Percentiles rank a stretch among this genome's conserved stretches.
These are phyloP conservation scores for Ascoidea tarda DNA, from an alignment of 805 yeast genomes.

Conservation along the genomic window DNA sequence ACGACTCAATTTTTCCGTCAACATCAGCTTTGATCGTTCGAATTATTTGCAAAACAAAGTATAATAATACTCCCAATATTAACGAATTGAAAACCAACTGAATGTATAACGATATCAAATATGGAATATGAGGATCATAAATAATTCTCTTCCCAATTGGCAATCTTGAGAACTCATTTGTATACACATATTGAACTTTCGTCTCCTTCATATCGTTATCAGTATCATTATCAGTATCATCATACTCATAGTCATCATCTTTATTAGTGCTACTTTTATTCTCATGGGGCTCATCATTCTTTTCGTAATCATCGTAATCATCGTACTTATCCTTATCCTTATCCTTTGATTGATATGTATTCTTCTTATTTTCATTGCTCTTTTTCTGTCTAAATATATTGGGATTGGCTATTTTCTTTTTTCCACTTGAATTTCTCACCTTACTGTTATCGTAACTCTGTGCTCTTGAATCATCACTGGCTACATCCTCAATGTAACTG, in stretches of 20 bases:
- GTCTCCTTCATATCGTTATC: not conserved
- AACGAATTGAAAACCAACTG: conserved; percentile 47
- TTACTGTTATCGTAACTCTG: not conserved
- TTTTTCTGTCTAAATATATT: conserved; percentile 2
- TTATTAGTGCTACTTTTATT: not conserved
- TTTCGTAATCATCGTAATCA: conserved; percentile 11
- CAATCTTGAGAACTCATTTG: conserved; percentile 3
- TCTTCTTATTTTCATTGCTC: conserved; percentile 1
- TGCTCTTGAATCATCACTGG: not conserved
- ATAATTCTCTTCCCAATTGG: conserved; percentile 8
- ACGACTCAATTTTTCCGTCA: conserved; percentile 48
- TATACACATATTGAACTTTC: not conserved
- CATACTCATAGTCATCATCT: not conserved
- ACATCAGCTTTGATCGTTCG: conserved; percentile 55
- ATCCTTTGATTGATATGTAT: conserved; percentile 9
- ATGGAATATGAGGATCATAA: conserved; percentile 37
- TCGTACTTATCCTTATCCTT: conserved; percentile 2
- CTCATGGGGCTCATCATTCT: conserved; percentile 9
- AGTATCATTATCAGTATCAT: not conserved
- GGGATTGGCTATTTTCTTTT: not conserved
- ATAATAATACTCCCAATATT: conserved; percentile 35
- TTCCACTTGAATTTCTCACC: no score
- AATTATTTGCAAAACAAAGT: conserved; percentile 35
- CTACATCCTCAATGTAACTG: not conserved
- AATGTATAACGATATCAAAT: conserved; percentile 43